Base-by-base conservation (phyloP, 2,329 filamentous ascomycete species). In the Aspergillus candidus region DNA sequence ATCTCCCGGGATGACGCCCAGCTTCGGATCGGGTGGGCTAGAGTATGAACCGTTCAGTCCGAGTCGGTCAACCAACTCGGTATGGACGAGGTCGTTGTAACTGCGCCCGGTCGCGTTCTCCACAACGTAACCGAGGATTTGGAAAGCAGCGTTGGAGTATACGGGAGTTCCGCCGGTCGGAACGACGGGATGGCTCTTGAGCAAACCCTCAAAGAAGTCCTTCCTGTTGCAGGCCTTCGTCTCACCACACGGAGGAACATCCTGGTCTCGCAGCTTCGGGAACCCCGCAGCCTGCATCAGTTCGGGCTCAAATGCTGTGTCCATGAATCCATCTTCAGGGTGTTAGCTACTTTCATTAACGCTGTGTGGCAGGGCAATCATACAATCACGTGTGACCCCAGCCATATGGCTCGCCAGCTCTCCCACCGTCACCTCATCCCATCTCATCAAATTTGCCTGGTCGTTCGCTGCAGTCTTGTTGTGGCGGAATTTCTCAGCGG, bases 81-180 rank as follows among this genome's bases (percentile, higher is more conserved):
- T 51, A 12, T 65, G 42, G 2, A 74, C 45, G 1, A 70, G 49
- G 0, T 63, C 51, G 12, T 58, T 49, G 32, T 65, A 72, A 0
- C 56, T 49, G 34, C 65, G 60, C 2, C 63, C 61, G 0, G 66
- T 68, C 6, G 74, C 67, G 4, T 56, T 63, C 53, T 66, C 71
- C 32, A 65, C 56, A 18, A 58, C 68, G 56, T 62, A 69, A 35
- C 49, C 69, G 38, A 68, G 45, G 3, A 67, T 49, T 38, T 60
- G 59, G 32, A 62, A 70, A 1, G 57, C 58, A 4, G 59, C 59
- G 38, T 72, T 68, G 3, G 66, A 65, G 47, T 69, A 68, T 1
- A 53, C 53, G 0, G 61, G 58, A 0, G 56, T 62, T 5, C 61
- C 57, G 44, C 55, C 70, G 27, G 54, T 52, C 4, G 60, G 41